These are phyloP conservation scores for Hemerocallis citrina DNA, from an alignment of 106 monocot species.

Conservation along the genomic window DNA sequence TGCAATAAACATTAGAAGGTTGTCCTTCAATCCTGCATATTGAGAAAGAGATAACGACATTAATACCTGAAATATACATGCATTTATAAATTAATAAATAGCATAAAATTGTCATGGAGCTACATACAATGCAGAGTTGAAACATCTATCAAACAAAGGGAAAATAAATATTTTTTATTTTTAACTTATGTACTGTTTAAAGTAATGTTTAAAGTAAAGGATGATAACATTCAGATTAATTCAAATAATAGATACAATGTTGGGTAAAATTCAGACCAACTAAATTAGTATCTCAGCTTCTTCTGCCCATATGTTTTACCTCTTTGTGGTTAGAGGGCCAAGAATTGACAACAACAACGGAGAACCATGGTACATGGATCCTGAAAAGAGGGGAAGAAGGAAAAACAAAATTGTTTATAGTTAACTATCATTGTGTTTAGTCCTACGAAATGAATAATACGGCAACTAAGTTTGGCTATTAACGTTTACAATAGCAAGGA, in stretches of 20 bases:
- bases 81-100: background rate
- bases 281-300: background rate
- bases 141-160: background rate
- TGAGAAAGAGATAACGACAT: conserved; percentile 3
- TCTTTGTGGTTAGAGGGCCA: conserved; percentile 63
- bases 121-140: background rate
- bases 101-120: background rate
- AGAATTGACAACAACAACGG: conserved; percentile 68
- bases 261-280: no score
- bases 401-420: no score
- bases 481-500: background rate
- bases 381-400: conserved; percentile 41
- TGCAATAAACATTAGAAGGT: conserved; percentile 49
- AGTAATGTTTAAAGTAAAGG: background rate
- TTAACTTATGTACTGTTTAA: no score
- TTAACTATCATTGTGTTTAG: no score
- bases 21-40: conserved; percentile 48
- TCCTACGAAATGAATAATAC: no score
- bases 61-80: background rate
- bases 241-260: background rate
- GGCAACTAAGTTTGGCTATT: no score
- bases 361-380: conserved; percentile 98
- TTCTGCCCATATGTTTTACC: conserved; percentile 32
- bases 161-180: no score
- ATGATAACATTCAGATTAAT: background rate